Conservation (phyloP, 139 green algal species). For the Chlorella sp. region DNA sequence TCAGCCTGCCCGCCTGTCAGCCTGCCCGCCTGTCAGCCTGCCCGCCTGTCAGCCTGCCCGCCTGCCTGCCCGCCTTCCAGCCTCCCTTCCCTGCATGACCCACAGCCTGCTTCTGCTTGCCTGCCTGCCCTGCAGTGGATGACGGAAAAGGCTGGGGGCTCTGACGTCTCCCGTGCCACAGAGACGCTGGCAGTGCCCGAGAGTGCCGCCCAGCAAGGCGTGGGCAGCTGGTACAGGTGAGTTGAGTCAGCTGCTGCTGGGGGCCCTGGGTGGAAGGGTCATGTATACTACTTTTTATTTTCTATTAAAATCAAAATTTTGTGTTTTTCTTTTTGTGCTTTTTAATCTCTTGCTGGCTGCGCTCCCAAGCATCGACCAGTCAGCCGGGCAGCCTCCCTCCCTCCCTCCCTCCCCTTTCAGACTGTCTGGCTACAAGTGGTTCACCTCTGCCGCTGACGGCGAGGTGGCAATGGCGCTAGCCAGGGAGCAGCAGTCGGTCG, state of each 20-base stretch:
- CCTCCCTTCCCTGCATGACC: no score
- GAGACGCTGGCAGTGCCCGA: constrained; percentile 15
- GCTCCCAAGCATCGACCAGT: no score
- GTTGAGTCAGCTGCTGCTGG: background rate
- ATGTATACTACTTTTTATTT: no score
- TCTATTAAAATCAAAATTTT: no score
- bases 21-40: no score
- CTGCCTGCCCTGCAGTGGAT: constrained; percentile 40
- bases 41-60: background rate
- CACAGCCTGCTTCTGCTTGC: no score
- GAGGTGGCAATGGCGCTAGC: constrained; percentile 31
- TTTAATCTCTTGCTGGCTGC: no score
- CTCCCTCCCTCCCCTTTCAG: no score
- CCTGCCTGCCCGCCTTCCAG: background rate
- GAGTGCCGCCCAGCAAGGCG: background rate
- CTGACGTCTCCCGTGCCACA: constrained; percentile 20
- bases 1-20: no score
- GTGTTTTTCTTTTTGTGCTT: no score
- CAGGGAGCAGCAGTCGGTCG: background rate
- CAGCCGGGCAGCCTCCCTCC: no score
- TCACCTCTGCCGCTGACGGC: constrained; percentile 38
- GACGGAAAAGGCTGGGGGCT: constrained; percentile 30
- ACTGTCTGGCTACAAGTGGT: constrained; percentile 42
- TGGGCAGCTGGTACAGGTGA: constrained; percentile 29
- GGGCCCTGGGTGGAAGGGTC: no score